Evolutionary conservation across 2,329 filamentous ascomycete genomes (phyloP), one percentile per base, ranked within the genome.

Genomic region (Remersonia thermophila): DNA sequence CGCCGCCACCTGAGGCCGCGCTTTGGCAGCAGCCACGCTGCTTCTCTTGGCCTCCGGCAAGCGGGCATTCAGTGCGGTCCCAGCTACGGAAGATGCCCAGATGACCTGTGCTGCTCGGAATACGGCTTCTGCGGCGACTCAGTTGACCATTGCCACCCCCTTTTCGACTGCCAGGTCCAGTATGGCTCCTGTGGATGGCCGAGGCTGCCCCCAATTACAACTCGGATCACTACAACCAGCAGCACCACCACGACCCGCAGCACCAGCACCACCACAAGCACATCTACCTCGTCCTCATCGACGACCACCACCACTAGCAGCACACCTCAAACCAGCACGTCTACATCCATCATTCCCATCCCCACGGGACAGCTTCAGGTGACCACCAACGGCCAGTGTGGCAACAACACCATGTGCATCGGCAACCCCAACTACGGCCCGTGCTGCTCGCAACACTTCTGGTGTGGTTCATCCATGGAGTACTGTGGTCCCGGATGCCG

Each of bases 361-460:
- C 41, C 45, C 2, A 38, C 39, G 4, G 38, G 40, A 13, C 13
- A 26, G 10, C 14, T 44, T 35, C 27, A 42, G 26, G 36, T 48
- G 25, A 50, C 48, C 17, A 44, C 41, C 14, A 47, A 51, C 39
- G 49, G 49, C 28, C 35, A 33, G 40, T 51, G 49, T 41, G 49
- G 49, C 36, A 51, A 51, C 41, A 37, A 35, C n/a, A 51, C 49
- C 27, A 42, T 47, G 13, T 51, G 49, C 45, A 41, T 50, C 20
- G 45, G 46, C 34, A 45, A 32, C 28, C 35, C 47, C 32, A 38
- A 42, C 31, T 49, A 37, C 36, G 49, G 49, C 6, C 43, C 47
- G 7, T 51, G 49, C 45, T 51, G 49, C 40, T 50, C 48, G 16
- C 47, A 49, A 16, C 48, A 48, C 41, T 51, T 50, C 37, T 51